A percentile compares a stretch with the other conserved stretches of the same genome.
phyloP scores from a whole-genome alignment of 148 eudicot genomes.

The Talinum fruticosum region DNA sequence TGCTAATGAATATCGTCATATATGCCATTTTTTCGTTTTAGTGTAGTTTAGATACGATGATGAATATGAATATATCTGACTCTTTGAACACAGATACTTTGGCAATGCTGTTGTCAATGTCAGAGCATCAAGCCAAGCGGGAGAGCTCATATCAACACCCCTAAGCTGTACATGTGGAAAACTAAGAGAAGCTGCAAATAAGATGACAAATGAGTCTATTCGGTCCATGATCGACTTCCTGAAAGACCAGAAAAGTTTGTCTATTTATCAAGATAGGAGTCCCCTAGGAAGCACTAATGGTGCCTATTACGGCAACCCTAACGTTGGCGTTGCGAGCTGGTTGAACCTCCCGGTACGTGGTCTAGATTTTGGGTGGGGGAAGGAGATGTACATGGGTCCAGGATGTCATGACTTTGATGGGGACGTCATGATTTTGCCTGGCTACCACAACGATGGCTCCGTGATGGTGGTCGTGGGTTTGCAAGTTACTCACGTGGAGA shows the following conservation, averaged over 20 bases:
- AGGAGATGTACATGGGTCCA: conserved; percentile 19
- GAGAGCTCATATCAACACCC: conserved; percentile 21
- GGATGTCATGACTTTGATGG: conserved; percentile 1
- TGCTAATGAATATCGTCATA: background rate
- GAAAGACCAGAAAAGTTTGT: conserved; percentile 8
- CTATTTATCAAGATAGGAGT: background rate
- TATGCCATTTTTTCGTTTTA: no score
- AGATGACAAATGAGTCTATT: conserved; percentile 31
- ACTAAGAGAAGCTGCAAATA: conserved; percentile 33
- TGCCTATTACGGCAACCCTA: background rate
- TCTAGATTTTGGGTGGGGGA: conserved; percentile 28
- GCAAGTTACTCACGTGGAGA: conserved; percentile 31
- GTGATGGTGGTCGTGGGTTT: conserved; percentile 34
- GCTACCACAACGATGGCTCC: conserved; percentile 35
- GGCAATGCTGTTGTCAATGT: conserved; percentile 2
- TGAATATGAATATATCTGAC: background rate
- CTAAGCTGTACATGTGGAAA: conserved; percentile 30
- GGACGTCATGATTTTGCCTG: conserved; percentile 28
- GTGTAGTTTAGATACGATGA: no score
- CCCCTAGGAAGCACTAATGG: background rate
- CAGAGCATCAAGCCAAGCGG: background rate
- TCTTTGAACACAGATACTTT: background rate
- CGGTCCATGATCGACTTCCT: conserved; percentile 22
- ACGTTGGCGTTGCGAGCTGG: background rate
- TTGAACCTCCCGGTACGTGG: background rate